These are phyloP conservation scores for Pezicula radicicola DNA, from an alignment of 2,329 filamentous ascomycete genomes.

Conservation along the genomic window DNA sequence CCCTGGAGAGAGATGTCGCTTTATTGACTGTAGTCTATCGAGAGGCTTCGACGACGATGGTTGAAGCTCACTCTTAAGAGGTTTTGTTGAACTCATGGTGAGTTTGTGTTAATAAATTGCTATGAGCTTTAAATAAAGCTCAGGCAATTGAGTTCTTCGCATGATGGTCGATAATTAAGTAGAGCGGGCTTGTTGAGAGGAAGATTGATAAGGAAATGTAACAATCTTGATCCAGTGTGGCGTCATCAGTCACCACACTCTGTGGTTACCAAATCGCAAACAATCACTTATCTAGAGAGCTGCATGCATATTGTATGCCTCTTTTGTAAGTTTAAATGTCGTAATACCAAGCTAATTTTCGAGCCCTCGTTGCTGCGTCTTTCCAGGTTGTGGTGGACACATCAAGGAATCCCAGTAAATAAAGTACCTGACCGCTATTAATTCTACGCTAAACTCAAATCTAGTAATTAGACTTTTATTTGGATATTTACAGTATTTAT, in stretches of 20 bases:
- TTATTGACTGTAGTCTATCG: neutral
- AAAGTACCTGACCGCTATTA: too few species aligned
- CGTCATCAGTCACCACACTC: neutral
- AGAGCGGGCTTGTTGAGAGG: neutral
- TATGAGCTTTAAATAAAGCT: neutral
- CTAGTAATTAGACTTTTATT: too few species aligned
- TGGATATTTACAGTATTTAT: too few species aligned
- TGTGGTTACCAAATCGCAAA: neutral
- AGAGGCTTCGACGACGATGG: neutral
- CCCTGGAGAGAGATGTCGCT: neutral
- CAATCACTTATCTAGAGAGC: neutral
- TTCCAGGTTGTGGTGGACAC: too few species aligned
- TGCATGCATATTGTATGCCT: neutral
- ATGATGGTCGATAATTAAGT: neutral
- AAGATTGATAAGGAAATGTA: neutral
- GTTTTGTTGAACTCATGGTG: neutral
- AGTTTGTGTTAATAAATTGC: neutral
- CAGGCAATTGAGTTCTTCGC: neutral
- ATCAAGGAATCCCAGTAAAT: too few species aligned
- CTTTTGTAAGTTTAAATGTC: neutral
- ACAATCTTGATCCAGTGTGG: neutral
- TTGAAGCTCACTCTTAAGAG: neutral
- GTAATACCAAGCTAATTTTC: neutral
- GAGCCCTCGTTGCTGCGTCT: neutral
- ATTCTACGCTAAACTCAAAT: too few species aligned